phyloP scores from a whole-genome alignment of 768 basidiomycete species.

The Terana coerulea region DNA sequence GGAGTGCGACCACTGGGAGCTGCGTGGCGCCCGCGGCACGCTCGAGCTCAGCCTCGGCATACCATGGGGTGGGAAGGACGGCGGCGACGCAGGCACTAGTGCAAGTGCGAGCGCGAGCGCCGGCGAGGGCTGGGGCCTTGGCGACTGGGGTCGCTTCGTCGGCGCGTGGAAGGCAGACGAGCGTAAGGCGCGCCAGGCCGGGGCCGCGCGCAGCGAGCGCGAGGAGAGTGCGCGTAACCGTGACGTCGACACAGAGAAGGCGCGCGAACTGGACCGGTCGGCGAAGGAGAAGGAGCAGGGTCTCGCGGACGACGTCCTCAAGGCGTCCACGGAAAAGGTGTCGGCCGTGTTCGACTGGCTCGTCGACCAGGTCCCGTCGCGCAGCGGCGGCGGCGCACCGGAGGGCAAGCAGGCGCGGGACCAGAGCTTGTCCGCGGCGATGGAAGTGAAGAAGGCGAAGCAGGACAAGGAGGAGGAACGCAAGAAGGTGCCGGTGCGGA shows the following conservation, averaged over 20 bases:
- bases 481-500: constrained; percentile 26
- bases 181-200: constrained; percentile 36
- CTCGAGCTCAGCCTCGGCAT: constrained; percentile 47
- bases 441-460: constrained; percentile 6
- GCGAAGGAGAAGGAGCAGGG: constrained; percentile 25
- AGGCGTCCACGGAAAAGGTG: constrained; percentile 65
- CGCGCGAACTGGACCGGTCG: constrained; percentile 1
- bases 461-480: constrained; percentile 20
- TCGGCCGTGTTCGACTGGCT: constrained; percentile 80
- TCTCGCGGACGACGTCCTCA: constrained; percentile 50
- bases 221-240: constrained; percentile 1
- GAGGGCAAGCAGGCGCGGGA: constrained; percentile 9
- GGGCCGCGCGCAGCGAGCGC: constrained; percentile 28
- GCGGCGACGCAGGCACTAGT: constrained; percentile 26
- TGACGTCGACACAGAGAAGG: constrained; percentile 4
- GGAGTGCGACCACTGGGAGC: constrained; percentile 94
- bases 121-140: constrained; percentile 35
- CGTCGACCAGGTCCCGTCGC: constrained; percentile 60
- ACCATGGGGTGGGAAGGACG: constrained; percentile 26
- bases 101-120: constrained; percentile 26
- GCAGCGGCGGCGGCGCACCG: constrained; percentile 10
- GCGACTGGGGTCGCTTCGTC: constrained; percentile 62
- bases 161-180: constrained; percentile 58
- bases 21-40: constrained; percentile 82
- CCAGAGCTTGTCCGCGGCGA: constrained; percentile 4